A percentile compares a stretch with the other conserved stretches of the same genome.
Conservation (phyloP, 2,329 filamentous ascomycete species). For the Fusarium xyrophilum region DNA sequence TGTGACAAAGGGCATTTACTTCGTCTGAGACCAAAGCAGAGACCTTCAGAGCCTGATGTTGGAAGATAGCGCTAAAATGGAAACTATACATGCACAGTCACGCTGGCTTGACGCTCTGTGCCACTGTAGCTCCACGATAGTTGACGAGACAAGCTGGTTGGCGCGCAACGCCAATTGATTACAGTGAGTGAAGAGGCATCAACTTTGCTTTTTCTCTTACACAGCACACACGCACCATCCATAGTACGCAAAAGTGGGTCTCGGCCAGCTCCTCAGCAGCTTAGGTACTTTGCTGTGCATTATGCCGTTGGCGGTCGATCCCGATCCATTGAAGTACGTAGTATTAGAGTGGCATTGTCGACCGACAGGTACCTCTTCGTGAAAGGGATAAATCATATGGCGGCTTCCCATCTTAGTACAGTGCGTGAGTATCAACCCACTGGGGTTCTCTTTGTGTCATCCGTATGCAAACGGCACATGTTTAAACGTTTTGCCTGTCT, state of each 20-base stretch:
- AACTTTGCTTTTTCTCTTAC: conserved; percentile 26
- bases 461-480: not conserved
- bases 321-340: conserved; percentile 5
- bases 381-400: not conserved
- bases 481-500: not conserved
- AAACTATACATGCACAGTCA: conserved; percentile 17
- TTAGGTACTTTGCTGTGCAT: conserved; percentile 4
- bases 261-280: conserved; percentile 5
- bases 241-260: conserved; percentile 1
- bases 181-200: not conserved
- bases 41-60: conserved; percentile 3
- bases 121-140: conserved; percentile 22
- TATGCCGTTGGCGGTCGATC: conserved; percentile 25
- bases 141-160: conserved; percentile 27
- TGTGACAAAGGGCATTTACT: not conserved
- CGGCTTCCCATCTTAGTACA: not conserved
- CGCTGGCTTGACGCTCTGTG: conserved; percentile 8
- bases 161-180: conserved; percentile 25
- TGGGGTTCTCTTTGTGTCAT: not conserved
- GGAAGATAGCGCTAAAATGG: conserved; percentile 11
- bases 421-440: not conserved
- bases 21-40: not conserved
- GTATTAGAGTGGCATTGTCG: conserved; percentile 3
- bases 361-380: not conserved
- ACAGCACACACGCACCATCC: not conserved